Evolutionary conservation across 2,329 filamentous ascomycete species (phyloP).

Genomic region (Cladosporium halotolerans): DNA sequence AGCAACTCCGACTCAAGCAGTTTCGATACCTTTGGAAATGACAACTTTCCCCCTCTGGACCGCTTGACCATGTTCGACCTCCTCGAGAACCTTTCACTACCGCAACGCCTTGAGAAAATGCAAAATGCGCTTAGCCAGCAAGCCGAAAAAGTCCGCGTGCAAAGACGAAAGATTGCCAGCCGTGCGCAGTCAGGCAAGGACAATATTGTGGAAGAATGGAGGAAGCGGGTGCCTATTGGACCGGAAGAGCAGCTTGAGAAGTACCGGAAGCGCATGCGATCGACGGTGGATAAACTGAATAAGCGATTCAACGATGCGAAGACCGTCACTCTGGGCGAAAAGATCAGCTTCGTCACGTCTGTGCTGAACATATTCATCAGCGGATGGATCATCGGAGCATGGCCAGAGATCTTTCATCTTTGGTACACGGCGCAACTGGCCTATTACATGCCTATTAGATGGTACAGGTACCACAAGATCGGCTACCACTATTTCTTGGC

Average conservation of each 20-base stretch:
- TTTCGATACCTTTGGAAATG: constrained; percentile 77
- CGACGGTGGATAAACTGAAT: constrained; percentile 79
- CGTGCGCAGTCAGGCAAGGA: constrained; percentile 74
- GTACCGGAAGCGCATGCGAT: constrained; percentile 80
- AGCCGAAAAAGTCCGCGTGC: constrained; percentile 76
- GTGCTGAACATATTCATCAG: constrained; percentile 97
- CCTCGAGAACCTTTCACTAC: constrained; percentile 83
- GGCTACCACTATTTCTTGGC: constrained; percentile 97
- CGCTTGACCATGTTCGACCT: constrained; percentile 87
- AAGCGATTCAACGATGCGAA: constrained; percentile 84
- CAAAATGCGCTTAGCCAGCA: constrained; percentile 77
- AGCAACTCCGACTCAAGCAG: constrained; percentile 74
- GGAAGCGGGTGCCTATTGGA: constrained; percentile 67
- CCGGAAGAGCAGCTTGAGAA: constrained; percentile 89
- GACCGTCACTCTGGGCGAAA: constrained; percentile 82
- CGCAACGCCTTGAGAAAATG: constrained; percentile 84
- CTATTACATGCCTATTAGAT: constrained; percentile 97
- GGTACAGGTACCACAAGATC: constrained; percentile 80
- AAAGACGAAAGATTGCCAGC: constrained; percentile 72
- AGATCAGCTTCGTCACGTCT: constrained; percentile 90
- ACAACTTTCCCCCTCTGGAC: constrained; percentile 79
- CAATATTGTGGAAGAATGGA: constrained; percentile 88
- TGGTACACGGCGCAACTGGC: constrained; percentile 60
- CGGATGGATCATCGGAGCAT: constrained; percentile 84
- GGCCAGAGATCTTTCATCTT: constrained; percentile 76